A percentile compares a stretch with the other conserved stretches of the same genome.
phyloP scores from a whole-genome alignment of 2,329 filamentous ascomycete species.

The Botrytis porri region DNA sequence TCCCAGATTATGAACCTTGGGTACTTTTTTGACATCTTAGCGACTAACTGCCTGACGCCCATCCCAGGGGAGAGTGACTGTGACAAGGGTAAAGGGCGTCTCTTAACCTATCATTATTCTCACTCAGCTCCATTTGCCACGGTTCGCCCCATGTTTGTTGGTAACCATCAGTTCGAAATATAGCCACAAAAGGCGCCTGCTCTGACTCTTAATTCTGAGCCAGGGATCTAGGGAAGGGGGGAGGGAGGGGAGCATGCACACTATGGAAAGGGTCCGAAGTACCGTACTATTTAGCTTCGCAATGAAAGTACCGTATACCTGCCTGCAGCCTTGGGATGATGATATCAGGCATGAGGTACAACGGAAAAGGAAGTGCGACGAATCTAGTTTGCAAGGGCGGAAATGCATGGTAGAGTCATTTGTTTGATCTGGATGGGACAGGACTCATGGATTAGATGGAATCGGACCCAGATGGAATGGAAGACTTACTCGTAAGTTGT shows the following conservation, averaged over 20 bases:
- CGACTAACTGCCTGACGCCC: neutral
- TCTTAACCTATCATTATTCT: slow-evolving; percentile 14
- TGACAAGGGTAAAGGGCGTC: neutral
- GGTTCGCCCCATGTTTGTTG: slow-evolving; percentile 7
- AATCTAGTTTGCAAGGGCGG: neutral
- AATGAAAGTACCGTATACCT: neutral
- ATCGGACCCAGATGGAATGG: neutral
- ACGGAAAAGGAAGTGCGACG: neutral
- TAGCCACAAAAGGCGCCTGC: slow-evolving; percentile 16
- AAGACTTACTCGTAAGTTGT: neutral
- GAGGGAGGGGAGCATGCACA: neutral
- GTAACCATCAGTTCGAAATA: slow-evolving; percentile 5
- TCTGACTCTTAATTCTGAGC: neutral
- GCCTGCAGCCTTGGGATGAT: slow-evolving; percentile 7
- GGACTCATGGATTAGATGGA: neutral
- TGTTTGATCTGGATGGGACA: neutral
- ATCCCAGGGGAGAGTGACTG: neutral
- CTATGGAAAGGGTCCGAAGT: slow-evolving; percentile 2
- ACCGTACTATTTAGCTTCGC: neutral
- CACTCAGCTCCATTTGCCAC: slow-evolving; percentile 7
- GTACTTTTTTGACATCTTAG: neutral
- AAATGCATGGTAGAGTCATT: slow-evolving; percentile 4
- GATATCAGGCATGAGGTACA: neutral
- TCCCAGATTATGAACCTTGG: neutral
- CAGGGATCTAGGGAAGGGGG: neutral